Evolutionary conservation across 768 basidiomycete species (phyloP).

Genomic region (Leccinum truebloodii): DNA sequence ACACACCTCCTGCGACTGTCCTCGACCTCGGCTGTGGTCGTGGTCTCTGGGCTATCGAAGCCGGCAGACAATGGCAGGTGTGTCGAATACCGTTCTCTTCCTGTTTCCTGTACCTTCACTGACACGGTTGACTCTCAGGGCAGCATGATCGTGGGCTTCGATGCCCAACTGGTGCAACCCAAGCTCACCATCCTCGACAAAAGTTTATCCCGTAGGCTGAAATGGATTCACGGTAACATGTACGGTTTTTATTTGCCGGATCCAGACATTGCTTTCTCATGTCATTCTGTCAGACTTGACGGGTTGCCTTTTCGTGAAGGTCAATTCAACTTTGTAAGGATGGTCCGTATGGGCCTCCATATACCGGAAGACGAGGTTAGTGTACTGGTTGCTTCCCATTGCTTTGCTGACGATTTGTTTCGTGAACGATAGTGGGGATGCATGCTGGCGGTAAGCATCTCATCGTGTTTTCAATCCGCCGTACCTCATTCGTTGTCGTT

Average conservation of each 20-base stretch:
- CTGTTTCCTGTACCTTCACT: background rate
- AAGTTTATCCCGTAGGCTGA: slow-evolving; percentile 49
- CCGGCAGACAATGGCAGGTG: slow-evolving; percentile 67
- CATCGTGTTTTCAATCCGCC: slow-evolving; percentile 12
- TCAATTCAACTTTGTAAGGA: slow-evolving; percentile 66
- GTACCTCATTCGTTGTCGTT: slow-evolving; percentile 17
- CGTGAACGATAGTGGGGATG: slow-evolving; percentile 53
- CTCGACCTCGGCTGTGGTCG: slow-evolving; percentile 74
- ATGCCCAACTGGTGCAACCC: slow-evolving; percentile 57
- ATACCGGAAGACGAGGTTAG: slow-evolving; percentile 72
- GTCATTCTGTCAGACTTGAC: slow-evolving; percentile 50
- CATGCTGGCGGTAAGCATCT: slow-evolving; percentile 55
- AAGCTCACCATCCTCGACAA: slow-evolving; percentile 37
- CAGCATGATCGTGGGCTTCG: slow-evolving; percentile 59
- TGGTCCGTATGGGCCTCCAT: slow-evolving; percentile 62
- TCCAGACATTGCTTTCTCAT: slow-evolving; percentile 11
- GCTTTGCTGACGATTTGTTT: slow-evolving; percentile 20
- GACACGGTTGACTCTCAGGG: slow-evolving; percentile 37
- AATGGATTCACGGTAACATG: slow-evolving; percentile 73
- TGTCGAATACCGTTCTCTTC: slow-evolving; percentile 20
- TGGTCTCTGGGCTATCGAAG: slow-evolving; percentile 71
- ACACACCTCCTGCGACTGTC: slow-evolving; percentile 48
- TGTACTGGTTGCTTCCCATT: background rate
- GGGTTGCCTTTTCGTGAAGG: slow-evolving; percentile 57
- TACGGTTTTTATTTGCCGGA: slow-evolving; percentile 31